Percentiles rank a stretch among this genome's conserved stretches.
Conservation (phyloP, 140 eudicot genomes). For the Oenanthe javanica region DNA sequence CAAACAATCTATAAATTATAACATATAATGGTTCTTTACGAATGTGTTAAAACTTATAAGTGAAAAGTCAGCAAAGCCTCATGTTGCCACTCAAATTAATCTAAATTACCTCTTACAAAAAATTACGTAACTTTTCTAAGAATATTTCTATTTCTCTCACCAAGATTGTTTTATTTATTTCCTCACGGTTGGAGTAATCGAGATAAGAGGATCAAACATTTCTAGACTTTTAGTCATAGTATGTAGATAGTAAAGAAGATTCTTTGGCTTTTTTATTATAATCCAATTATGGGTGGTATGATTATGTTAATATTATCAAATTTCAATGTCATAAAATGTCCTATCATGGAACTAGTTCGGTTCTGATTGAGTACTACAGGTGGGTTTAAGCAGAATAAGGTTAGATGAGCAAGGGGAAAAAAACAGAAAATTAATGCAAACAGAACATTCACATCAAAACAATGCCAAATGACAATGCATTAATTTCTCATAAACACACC, state of each 20-base stretch:
- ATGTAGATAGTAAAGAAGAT: neutral
- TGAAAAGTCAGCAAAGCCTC: neutral
- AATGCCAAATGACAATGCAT: neutral
- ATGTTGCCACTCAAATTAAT: neutral
- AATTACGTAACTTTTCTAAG: neutral
- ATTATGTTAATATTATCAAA: neutral
- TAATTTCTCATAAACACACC: conserved; percentile 30
- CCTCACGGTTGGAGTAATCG: neutral
- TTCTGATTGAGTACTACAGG: neutral
- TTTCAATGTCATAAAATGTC: neutral
- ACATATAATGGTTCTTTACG: neutral
- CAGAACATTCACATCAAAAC: neutral
- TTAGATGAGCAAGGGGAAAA: neutral
- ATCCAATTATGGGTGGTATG: neutral
- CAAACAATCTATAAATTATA: no score
- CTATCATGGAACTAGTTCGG: neutral
- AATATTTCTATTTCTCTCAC: neutral
- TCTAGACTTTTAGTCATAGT: neutral
- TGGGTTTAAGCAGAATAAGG: neutral
- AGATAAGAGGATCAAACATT: neutral
- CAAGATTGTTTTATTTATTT: neutral
- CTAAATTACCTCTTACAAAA: neutral
- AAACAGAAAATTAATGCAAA: neutral
- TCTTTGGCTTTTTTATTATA: neutral
- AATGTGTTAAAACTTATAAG: neutral